Evolutionary conservation across 2,329 filamentous ascomycete species (phyloP).

Genomic region (Diaporthe batatas): DNA sequence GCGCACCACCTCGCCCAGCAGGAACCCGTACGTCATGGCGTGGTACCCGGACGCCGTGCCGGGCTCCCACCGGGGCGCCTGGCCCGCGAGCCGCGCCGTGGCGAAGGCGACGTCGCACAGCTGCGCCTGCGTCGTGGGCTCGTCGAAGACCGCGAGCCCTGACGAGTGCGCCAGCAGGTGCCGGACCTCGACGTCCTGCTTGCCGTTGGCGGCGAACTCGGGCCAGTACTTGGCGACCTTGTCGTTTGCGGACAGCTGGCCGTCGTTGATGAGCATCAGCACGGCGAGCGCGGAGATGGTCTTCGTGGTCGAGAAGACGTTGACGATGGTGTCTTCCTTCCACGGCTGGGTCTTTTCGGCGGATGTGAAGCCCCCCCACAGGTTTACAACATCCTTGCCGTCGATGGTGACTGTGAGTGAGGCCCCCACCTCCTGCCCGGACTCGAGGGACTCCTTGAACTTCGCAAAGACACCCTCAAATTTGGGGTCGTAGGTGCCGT

Average conservation of each 20-base stretch:
- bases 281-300: constrained; percentile 22
- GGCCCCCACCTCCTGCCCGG: constrained; percentile 22
- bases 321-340: constrained; percentile 30
- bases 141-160: background rate
- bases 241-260: constrained; percentile 14
- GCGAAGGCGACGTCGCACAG: background rate
- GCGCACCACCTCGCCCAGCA: background rate
- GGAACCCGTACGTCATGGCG: constrained; percentile 11
- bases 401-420: background rate
- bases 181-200: constrained; percentile 18
- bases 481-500: constrained; percentile 4
- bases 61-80: constrained; percentile 12
- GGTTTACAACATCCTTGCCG: constrained; percentile 14
- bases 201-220: constrained; percentile 21
- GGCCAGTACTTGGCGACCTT: constrained; percentile 26
- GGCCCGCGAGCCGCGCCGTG: background rate
- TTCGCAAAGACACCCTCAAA: constrained; percentile 4
- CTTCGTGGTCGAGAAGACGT: constrained; percentile 11
- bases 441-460: background rate
- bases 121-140: background rate
- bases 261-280: constrained; percentile 18
- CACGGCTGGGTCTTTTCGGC: background rate
- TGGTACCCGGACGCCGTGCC: constrained; percentile 18
- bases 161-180: constrained; percentile 6
- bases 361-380: constrained; percentile 17